Conservation (phyloP, 768 basidiomycete genomes). For the Heimioporus sp. region DNA sequence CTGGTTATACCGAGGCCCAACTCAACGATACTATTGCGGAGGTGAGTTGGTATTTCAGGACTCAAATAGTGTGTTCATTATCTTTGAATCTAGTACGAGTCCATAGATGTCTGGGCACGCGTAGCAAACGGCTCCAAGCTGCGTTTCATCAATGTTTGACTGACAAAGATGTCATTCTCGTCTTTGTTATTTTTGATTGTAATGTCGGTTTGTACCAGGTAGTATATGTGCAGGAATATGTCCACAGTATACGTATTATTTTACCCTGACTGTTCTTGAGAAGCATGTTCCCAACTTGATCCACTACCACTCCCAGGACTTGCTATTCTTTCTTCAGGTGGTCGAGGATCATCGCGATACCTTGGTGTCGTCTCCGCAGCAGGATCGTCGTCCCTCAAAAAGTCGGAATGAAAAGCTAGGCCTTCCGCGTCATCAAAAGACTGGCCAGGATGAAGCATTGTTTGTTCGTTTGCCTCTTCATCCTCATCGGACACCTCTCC, state of each 20-base stretch:
- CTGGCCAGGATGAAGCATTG: slow-evolving; percentile 48
- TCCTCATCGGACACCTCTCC: slow-evolving; percentile 86
- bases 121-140: slow-evolving; percentile 84
- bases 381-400: slow-evolving; percentile 78
- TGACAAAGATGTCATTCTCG: neutral
- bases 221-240: slow-evolving; percentile 22
- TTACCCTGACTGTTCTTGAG: slow-evolving; percentile 33
- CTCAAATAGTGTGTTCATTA: slow-evolving; percentile 5
- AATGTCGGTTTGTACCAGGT: slow-evolving; percentile 9
- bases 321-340: slow-evolving; percentile 14
- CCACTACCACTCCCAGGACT: slow-evolving; percentile 42
- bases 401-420: slow-evolving; percentile 71
- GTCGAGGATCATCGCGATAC: slow-evolving; percentile 57
- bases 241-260: slow-evolving; percentile 13
- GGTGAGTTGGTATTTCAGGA: slow-evolving; percentile 44
- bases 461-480: slow-evolving; percentile 74
- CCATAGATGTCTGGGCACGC: slow-evolving; percentile 74
- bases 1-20: slow-evolving; percentile 89
- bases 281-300: slow-evolving; percentile 78
- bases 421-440: slow-evolving; percentile 36
- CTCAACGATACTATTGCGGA: slow-evolving; percentile 81
- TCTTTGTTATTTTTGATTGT: slow-evolving; percentile 7
- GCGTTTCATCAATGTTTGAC: slow-evolving; percentile 51
- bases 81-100: slow-evolving; percentile 68
- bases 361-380: slow-evolving; percentile 28